A percentile compares a stretch with the other conserved stretches of the same genome.
phyloP scores from a whole-genome alignment of 2,329 filamentous ascomycete genomes.

The Hypoxylon sp. region DNA sequence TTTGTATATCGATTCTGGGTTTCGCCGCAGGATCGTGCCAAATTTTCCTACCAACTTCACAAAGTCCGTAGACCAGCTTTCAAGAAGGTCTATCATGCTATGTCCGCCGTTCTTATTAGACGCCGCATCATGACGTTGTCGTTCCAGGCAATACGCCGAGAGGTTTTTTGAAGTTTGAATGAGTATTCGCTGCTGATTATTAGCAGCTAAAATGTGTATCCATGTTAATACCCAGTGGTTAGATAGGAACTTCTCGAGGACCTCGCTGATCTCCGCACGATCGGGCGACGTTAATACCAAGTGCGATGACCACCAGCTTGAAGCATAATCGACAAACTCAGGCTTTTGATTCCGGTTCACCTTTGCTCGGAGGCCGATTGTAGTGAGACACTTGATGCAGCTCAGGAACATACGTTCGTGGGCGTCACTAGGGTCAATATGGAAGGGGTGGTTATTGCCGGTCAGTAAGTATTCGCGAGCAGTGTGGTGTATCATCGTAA shows the following conservation, averaged over 20 bases:
- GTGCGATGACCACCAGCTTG: constrained; percentile 50
- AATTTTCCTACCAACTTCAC: constrained; percentile 57
- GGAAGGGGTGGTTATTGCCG: constrained; percentile 19
- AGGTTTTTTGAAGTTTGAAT: constrained; percentile 50
- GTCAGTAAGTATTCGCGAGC: constrained; percentile 55
- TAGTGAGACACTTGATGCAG: constrained; percentile 45
- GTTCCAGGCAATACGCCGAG: constrained; percentile 39
- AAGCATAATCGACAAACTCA: constrained; percentile 47
- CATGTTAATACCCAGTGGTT: constrained; percentile 51
- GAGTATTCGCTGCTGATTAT: constrained; percentile 48
- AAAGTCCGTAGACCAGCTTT: constrained; percentile 56
- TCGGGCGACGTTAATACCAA: constrained; percentile 27
- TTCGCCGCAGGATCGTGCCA: constrained; percentile 45
- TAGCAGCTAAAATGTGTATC: constrained; percentile 53
- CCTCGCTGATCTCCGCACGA: constrained; percentile 19
- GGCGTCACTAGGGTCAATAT: constrained; percentile 32
- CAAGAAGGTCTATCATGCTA: constrained; percentile 46
- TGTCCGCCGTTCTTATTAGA: not conserved
- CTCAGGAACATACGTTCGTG: constrained; percentile 47
- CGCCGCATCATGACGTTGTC: constrained; percentile 18
- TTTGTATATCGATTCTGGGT: constrained; percentile 56
- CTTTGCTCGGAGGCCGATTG: constrained; percentile 27
- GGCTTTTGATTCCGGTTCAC: constrained; percentile 24
- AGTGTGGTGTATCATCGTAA: constrained; percentile 56
- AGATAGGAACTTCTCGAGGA: constrained; percentile 50